A percentile compares a stretch with the other conserved stretches of the same genome.
Evolutionary conservation across 2,329 filamentous ascomycete genomes (phyloP).

Genomic region (Fusarium hostae): DNA sequence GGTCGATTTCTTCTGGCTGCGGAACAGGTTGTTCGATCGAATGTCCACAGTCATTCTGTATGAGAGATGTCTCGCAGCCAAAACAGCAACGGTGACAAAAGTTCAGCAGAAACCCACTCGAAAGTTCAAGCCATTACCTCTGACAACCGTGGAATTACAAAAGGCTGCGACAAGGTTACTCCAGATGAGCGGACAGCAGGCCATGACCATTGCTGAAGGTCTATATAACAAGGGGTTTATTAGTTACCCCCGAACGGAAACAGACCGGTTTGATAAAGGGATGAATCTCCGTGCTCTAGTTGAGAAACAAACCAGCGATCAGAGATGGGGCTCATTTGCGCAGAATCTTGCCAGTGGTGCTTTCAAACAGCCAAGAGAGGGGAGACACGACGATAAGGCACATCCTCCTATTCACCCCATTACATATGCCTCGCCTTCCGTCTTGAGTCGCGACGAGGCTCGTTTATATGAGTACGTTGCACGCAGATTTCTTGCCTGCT

Average conservation of each 20-base stretch:
- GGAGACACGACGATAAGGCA: conserved; percentile 92
- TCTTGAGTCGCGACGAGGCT: conserved; percentile 74
- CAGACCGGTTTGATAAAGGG: conserved; percentile 90
- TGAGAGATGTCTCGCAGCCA: conserved; percentile 83
- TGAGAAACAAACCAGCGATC: conserved; percentile 83
- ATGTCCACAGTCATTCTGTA: conserved; percentile 83
- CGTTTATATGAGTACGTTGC: conserved; percentile 93
- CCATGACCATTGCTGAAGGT: conserved; percentile 87
- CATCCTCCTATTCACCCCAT: conserved; percentile 98
- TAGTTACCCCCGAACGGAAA: conserved; percentile 97
- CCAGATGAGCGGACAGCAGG: conserved; percentile 88
- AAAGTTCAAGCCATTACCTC: conserved; percentile 91
- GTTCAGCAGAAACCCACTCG: conserved; percentile 91
- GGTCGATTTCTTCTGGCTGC: conserved; percentile 85
- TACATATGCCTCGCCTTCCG: conserved; percentile 76
- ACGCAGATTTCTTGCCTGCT: conserved; percentile 92
- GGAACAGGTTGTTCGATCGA: conserved; percentile 87
- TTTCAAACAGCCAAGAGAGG: conserved; percentile 84
- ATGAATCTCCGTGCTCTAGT: conserved; percentile 86
- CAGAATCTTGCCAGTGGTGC: conserved; percentile 77
- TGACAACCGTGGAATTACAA: conserved; percentile 96
- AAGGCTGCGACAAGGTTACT: conserved; percentile 93
- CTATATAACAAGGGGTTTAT: conserved; percentile 97
- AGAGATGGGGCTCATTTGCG: conserved; percentile 83
- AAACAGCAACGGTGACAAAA: conserved; percentile 81